These are phyloP conservation scores for Trichoderma sp. DNA, from an alignment of 2,329 filamentous ascomycete genomes.

Conservation along the genomic window DNA sequence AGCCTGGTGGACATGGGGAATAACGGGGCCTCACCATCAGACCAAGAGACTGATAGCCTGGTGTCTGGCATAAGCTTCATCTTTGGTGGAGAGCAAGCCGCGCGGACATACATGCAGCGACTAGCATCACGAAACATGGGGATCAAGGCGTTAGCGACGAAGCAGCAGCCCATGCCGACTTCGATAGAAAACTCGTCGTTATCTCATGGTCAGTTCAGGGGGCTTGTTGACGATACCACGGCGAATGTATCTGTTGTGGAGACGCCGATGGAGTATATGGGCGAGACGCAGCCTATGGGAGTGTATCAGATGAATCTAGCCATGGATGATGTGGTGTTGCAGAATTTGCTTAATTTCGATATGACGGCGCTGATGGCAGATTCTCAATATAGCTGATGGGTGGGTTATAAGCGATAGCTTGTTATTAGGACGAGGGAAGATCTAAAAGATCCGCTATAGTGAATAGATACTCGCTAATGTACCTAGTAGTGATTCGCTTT, in stretches of 20 bases:
- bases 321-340: slow-evolving; percentile 13
- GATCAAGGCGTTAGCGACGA: neutral
- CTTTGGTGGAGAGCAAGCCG: slow-evolving; percentile 19
- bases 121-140: neutral
- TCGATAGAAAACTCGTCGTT: neutral
- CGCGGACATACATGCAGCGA: slow-evolving; percentile 17
- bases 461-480: no score
- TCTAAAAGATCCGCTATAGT: no score
- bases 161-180: neutral
- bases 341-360: slow-evolving; percentile 18
- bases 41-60: slow-evolving; percentile 7
- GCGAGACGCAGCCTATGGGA: neutral
- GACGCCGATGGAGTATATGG: neutral
- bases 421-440: no score
- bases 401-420: neutral
- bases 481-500: no score
- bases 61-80: slow-evolving; percentile 16
- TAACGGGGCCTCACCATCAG: neutral
- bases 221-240: neutral
- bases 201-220: neutral
- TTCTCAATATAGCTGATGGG: neutral
- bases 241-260: neutral
- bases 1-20: neutral
- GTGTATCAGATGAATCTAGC: slow-evolving; percentile 10
- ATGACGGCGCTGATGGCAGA: slow-evolving; percentile 20